Evolutionary conservation across 2,329 filamentous ascomycete species (phyloP).

Genomic region (Talaromyces sp.): DNA sequence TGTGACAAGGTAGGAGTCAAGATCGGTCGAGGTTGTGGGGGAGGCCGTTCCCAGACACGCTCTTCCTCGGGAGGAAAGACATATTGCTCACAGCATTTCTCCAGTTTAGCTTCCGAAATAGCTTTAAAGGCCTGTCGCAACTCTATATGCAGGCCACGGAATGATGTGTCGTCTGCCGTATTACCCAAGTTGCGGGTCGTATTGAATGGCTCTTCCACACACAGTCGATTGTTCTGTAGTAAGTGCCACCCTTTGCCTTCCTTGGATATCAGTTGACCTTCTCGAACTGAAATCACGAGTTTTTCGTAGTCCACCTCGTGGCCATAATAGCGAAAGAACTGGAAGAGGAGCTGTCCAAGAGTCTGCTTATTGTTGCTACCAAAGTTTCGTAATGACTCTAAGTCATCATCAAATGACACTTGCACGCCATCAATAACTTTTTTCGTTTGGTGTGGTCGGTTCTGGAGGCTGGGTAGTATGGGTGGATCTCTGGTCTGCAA

Average conservation of each 20-base stretch:
- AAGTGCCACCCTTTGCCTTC: constrained; percentile 85
- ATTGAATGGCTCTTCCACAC: constrained; percentile 97
- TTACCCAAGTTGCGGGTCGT: constrained; percentile 84
- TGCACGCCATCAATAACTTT: constrained; percentile 60
- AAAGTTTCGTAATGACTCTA: constrained; percentile 68
- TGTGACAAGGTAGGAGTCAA: constrained; percentile 37
- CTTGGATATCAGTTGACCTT: constrained; percentile 74
- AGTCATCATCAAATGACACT: constrained; percentile 81
- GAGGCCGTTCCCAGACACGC: constrained; percentile 52
- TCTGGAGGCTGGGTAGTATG: constrained; percentile 80
- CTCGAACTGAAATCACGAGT: constrained; percentile 75
- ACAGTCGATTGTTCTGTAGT: constrained; percentile 74
- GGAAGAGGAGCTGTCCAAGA: constrained; percentile 80
- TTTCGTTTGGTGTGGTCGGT: constrained; percentile 60
- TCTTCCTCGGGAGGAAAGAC: constrained; percentile 80
- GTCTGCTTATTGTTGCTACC: constrained; percentile 77
- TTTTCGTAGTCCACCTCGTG: constrained; percentile 90
- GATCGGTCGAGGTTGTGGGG: constrained; percentile 53
- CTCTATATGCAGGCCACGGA: constrained; percentile 84
- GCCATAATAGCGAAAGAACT: constrained; percentile 93
- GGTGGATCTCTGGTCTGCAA: constrained; percentile 81
- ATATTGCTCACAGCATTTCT: constrained; percentile 81
- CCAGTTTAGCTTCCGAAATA: constrained; percentile 71
- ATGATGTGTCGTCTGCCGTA: constrained; percentile 91
- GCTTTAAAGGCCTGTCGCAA: constrained; percentile 82